Evolutionary conservation across 345 rosid species (phyloP), one percentile per base, ranked within the genome.

Genomic region (Ailanthus altissimus): DNA sequence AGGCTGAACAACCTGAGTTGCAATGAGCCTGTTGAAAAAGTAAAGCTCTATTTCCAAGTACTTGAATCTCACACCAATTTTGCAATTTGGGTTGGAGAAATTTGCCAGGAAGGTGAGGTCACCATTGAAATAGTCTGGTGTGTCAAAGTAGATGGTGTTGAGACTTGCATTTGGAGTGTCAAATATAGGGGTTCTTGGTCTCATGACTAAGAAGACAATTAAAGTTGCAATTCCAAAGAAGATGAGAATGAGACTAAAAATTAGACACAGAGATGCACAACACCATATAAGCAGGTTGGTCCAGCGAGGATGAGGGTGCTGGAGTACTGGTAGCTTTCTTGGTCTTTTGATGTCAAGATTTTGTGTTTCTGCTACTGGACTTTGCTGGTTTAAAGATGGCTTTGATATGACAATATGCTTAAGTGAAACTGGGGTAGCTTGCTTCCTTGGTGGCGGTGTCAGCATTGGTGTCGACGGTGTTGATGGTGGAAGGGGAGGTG

Each of bases 91-190:
- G 78, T 95, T 95, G 74, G 97, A 86, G 78, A 93, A 90, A 56
- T 92, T 92, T 18, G 87, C 89, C 3, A 86, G 83, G 79, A 93
- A 80, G 77, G 86, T 80, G 72, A 95, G 75, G 61, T 95, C 93
- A 3, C 97, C 97, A 0, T 92, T 95, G 87, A 95, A 90, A 82
- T 86, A 92, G 75, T 85, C 91, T 0, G 93, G 94, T 4, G 98
- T 86, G 70, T 90, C 97, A 42, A 95, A 90, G 92, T 87, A 89
- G 82, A 93, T 80, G 54, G 79, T 85, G 82, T 82, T 95, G 83
- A 95, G 94, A 61, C 75, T 88, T 50, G 94, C 98, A 13, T 84
- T 84, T 0, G 94, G 83, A 70, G 88, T 89, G 82, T 95, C 99
- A 56, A 93, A 95, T 54, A 73, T 67, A 16, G 99, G 98, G 57